Base-by-base conservation (phyloP, 306 rosid species). In the Rosa chinensis region DNA sequence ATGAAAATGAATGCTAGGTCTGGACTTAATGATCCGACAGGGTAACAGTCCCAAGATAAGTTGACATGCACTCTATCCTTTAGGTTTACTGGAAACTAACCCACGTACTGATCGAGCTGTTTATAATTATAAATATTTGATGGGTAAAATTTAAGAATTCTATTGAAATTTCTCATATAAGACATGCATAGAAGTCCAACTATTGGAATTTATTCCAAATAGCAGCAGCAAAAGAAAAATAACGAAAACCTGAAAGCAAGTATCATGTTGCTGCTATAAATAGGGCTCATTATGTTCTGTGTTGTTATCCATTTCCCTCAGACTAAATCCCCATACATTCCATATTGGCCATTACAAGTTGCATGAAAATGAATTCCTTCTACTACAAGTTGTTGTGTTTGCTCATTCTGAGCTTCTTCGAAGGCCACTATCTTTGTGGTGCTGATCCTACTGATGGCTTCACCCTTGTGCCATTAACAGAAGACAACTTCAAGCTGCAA, bases 381-480 rank as follows among this genome's bases (percentile, higher is more conserved):
- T 53, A 6, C 67, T 56, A 23, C 69, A 74, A 74, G 53, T 56
- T 42, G 3, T 5, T 74, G 6, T 42, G 69, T 64, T 74, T 74
- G 16, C 13, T 58, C 53, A 16, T 74, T 1, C 7, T 74, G 69
- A 58, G 49, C 49, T 67, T 21, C 78, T 61, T 74, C 16, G 44
- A 58, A 23, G 48, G 25, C 50, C 28, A 37, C 23, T 43, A 62
- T 48, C 12, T 62, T 58, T 82, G 53, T 56, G 79, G 52, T 39
- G 77, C 70, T 62, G 87, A 89, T 81, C 90, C 90, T 25, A 82
- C 87, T 16, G 45, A 73, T 68, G 92, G 89, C 4, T 89, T 89
- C 85, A 84, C 68, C 62, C 75, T 55, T n/a, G 86, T 89, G 25
- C 88, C 88, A 53, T 62, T 86, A 68, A 84, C 84, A 18, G 53